Evolutionary conservation across 2,329 filamentous ascomycete genomes (phyloP).

Genomic region (Fusarium subglutinans): DNA sequence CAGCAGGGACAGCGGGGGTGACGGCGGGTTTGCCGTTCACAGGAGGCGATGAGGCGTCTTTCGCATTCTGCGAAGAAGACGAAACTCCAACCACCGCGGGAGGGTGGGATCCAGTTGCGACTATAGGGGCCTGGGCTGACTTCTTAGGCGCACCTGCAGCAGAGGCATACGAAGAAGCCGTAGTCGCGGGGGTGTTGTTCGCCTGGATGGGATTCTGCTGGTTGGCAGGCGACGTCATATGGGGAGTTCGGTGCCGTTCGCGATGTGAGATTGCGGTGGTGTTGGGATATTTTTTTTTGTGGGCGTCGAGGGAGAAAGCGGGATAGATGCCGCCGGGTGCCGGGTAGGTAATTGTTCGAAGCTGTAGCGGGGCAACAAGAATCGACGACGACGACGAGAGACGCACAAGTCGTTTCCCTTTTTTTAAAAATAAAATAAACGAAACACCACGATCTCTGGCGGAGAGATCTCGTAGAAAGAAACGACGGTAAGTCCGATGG

Average conservation of each 20-base stretch:
- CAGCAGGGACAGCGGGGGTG: constrained; percentile 73
- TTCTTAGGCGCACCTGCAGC: constrained; percentile 72
- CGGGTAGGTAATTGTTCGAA: constrained; percentile 36
- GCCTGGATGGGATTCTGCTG: constrained; percentile 65
- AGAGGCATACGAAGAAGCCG: constrained; percentile 72
- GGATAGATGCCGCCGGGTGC: constrained; percentile 38
- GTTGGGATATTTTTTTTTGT: constrained; percentile 36
- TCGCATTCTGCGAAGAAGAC: constrained; percentile 64
- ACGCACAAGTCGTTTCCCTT: constrained; percentile 21
- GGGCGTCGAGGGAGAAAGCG: constrained; percentile 37
- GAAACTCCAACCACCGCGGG: constrained; percentile 66
- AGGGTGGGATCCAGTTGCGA: constrained; percentile 65
- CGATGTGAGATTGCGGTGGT: constrained; percentile 42
- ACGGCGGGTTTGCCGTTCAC: constrained; percentile 86
- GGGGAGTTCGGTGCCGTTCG: constrained; percentile 45
- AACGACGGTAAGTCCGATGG: constrained; percentile 37
- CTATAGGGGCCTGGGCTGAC: constrained; percentile 67
- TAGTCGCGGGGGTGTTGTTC: constrained; percentile 65
- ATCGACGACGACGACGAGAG: constrained; percentile 23
- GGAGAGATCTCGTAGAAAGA: constrained; percentile 30
- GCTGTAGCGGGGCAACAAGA: constrained; percentile 34
- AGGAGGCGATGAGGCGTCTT: constrained; percentile 75
- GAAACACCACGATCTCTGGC: constrained; percentile 23
- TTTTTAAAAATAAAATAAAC: constrained; percentile 1
- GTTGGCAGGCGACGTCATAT: constrained; percentile 70